These are phyloP conservation scores for Hippophae rhamnoides DNA, from an alignment of 306 rosid genomes.

Conservation along the genomic window DNA sequence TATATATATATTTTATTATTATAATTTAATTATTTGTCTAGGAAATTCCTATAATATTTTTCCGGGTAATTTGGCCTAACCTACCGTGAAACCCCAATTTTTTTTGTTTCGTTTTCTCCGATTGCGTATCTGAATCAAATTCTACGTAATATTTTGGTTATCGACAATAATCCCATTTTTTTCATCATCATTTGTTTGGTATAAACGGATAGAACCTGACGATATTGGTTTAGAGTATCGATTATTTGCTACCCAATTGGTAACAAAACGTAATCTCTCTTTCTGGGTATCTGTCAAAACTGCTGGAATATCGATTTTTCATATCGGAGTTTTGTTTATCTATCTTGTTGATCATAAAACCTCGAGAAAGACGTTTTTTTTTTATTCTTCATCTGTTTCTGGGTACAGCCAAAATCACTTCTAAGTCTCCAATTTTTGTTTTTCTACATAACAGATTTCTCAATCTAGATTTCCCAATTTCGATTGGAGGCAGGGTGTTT, in stretches of 20 bases:
- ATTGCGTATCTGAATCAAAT: not conserved
- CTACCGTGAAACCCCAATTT: no score
- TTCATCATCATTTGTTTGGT: not conserved
- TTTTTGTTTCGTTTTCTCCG: no score
- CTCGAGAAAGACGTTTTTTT: not conserved
- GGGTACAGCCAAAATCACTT: conserved; percentile 1
- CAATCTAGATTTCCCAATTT: conserved; percentile 10
- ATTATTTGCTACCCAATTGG: not conserved
- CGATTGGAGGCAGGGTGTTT: conserved; percentile 3
- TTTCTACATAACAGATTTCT: conserved; percentile 6
- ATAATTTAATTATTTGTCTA: no score
- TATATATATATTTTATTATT: no score
- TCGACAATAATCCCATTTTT: not conserved
- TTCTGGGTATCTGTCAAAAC: conserved; percentile 4
- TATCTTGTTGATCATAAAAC: not conserved
- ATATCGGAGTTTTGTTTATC: not conserved
- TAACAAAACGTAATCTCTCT: not conserved
- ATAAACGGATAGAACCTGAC: conserved; percentile 3
- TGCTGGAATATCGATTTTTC: not conserved
- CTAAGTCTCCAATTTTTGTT: conserved; percentile 18
- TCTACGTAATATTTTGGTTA: not conserved
- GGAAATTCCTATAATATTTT: no score
- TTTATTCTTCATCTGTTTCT: conserved; percentile 4
- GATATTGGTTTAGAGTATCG: conserved; percentile 17
- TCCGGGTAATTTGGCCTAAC: no score